Base-by-base conservation (phyloP, 306 rosid genomes). In the Elaeagnus macrophylla region DNA sequence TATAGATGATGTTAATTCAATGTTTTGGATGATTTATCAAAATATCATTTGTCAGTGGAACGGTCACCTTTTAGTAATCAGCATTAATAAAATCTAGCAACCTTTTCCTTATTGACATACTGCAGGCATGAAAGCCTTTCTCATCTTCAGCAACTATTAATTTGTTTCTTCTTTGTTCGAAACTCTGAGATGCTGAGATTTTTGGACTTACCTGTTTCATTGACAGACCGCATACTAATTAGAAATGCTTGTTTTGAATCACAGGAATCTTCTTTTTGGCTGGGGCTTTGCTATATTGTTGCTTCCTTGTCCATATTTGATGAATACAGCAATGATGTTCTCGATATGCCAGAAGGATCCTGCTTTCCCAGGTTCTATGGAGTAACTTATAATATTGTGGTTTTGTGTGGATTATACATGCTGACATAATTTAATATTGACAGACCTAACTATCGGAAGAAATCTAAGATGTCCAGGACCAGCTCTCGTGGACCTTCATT, bases 291-390 rank as follows among this genome's bases (percentile, higher is more conserved):
- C 15, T 93, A 69, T 54, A 74, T 73, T 39, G 48, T 84, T 59
- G 85, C 99, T n/a, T 82, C 96, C 57, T 65, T 93, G 72, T 56
- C 99, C 60, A 70, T 93, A 50, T 93, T 84, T 57, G 99, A 93
- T 63, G 99, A 93, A 75, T 82, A 93, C 77, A 75, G 88, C 85
- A 93, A 84, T 64, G 99, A 93, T 59, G 54, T 87, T 70, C 94
- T 93, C 18, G 95, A 79, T 74, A 87, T 93, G 99, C 88, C 73
- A 10, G 96, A 93, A 76, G 96, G 97, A 73, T 78, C 89, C 37
- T 75, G 89, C 81, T 82, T 87, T 74, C 99, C 99, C n/a, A 87
- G 95, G 99, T 90, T 67, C 65, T 49, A 25, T 42, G 61, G 70
- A 37, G 56, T 72, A 71, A 52, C 54, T 44, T 19, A 20, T 43